phyloP scores from a whole-genome alignment of 1,284 basidiomycete species.

The Trichosporon ovoides region DNA sequence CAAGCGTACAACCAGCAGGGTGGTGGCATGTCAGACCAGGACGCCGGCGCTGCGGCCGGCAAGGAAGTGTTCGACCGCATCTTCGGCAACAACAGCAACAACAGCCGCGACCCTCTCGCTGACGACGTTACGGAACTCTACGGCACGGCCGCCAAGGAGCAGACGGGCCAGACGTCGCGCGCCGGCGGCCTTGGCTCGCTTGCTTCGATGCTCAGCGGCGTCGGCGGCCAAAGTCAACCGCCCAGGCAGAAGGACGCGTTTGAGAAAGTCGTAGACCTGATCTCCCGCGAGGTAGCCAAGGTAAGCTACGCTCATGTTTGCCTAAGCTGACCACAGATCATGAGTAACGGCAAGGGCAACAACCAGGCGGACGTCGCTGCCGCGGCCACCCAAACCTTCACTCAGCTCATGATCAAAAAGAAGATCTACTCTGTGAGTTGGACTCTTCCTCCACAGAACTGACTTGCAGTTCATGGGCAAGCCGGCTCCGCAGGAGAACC shows the following conservation, averaged over 20 bases:
- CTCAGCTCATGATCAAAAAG: slow-evolving; percentile 15
- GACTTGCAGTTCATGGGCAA: slow-evolving; percentile 11
- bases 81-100: not conserved
- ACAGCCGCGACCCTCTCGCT: not conserved
- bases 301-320: not conserved
- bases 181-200: slow-evolving; percentile 1
- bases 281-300: slow-evolving; percentile 10
- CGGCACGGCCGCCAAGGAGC: slow-evolving; percentile 2
- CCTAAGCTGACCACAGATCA: slow-evolving; percentile 5
- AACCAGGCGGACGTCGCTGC: slow-evolving; percentile 11
- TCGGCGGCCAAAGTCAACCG: not conserved
- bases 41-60: slow-evolving; percentile 8
- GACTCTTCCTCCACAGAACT: not conserved
- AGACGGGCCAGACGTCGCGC: not conserved
- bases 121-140: slow-evolving; percentile 7
- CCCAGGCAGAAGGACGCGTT: slow-evolving; percentile 9
- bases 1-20: slow-evolving; percentile 4
- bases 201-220: not conserved
- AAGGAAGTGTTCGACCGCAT: slow-evolving; percentile 11
- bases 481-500: slow-evolving; percentile 8
- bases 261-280: slow-evolving; percentile 11
- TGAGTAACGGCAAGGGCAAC: slow-evolving; percentile 7
- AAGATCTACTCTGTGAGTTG: slow-evolving; percentile 11
- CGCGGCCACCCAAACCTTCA: slow-evolving; percentile 10
- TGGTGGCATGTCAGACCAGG: slow-evolving; percentile 7